Conservation (phyloP, 345 rosid species). For the Lagerstroemia speciosa region DNA sequence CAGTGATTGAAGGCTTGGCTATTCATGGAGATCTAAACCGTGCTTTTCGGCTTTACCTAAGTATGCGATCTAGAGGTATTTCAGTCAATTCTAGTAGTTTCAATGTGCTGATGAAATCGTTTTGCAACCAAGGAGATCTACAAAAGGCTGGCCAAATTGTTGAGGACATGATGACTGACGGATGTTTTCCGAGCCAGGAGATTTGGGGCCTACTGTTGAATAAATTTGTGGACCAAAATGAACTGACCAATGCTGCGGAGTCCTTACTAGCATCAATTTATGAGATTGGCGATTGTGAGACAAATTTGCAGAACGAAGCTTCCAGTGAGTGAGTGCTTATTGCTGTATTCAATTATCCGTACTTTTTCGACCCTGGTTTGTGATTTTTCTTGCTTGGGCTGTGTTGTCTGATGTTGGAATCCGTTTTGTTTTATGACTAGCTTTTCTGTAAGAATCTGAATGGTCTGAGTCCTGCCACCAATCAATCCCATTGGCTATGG, state of each 20-base stretch:
- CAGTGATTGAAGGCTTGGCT: constrained; percentile 54
- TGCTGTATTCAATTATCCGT: neutral
- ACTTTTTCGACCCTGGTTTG: neutral
- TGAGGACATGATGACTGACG: constrained; percentile 65
- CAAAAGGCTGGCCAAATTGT: constrained; percentile 50
- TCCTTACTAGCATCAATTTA: neutral
- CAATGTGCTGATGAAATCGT: constrained; percentile 36
- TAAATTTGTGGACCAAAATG: constrained; percentile 31
- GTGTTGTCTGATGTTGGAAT: neutral
- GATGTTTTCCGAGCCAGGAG: constrained; percentile 47
- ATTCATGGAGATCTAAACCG: constrained; percentile 28
- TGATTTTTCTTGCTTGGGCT: neutral
- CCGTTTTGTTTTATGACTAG: neutral
- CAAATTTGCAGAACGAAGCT: neutral
- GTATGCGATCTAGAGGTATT: constrained; percentile 64
- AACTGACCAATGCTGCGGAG: constrained; percentile 1
- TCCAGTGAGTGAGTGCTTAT: constrained; percentile 4
- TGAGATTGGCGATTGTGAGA: neutral
- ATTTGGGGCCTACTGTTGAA: constrained; percentile 41
- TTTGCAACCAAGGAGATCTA: constrained; percentile 48
- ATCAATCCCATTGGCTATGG: neutral
- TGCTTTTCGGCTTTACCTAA: constrained; percentile 48
- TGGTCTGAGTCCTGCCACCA: no score
- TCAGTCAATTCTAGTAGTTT: constrained; percentile 38
- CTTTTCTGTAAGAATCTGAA: neutral